Evolutionary conservation across 805 yeast genomes (phyloP), one percentile per base, ranked within the genome.

Genomic region (Cyberlindnera euphorbiiphila): DNA sequence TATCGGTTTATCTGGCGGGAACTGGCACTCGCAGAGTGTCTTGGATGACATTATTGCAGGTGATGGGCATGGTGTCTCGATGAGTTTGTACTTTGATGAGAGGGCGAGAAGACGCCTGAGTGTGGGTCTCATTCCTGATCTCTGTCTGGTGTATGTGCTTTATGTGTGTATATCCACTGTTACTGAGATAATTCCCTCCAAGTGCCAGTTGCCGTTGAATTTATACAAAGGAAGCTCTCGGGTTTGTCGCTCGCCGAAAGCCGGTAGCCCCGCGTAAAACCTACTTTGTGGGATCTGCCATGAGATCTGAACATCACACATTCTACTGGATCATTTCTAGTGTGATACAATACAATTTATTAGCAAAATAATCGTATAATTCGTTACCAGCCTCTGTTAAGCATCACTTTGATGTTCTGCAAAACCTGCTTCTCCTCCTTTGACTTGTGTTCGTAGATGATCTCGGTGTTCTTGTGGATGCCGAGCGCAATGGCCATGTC

Each of bases 1-100:
- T 27, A 72, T 68, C 25, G 57, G 74, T 41, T 68, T 64, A 31
- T 54, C 63, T 7, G 43, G 45, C 3, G 78, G 82, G 39, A 70
- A 64, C 21, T 50, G 47, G 6, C 73, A 68, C 28, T 57, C 50
- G 47, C 88, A 82, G 43, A 54, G 61, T 0, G 86, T 79, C 3
- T 34, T 33, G 6, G 43, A 17, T 1, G 51, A 37, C 4, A 27
- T 26, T 15, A 49, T 27, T 11, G 19, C n/a, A 2, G 58, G 56
- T 8, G 28, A 12, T 1, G 55, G 53, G 13, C 46, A 34, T 3
- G 40, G 43, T 2, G 28, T 26, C 6, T 42, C 47, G 2, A 48
- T 16, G 16, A 51, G 48, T n/a, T 39, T 43, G 32, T 51, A 51
- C 28, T 35, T 39, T n/a, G 41, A 37, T 4, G 43, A 40, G 4